Conservation (phyloP, 306 rosid genomes). For the Castanea crenata region DNA sequence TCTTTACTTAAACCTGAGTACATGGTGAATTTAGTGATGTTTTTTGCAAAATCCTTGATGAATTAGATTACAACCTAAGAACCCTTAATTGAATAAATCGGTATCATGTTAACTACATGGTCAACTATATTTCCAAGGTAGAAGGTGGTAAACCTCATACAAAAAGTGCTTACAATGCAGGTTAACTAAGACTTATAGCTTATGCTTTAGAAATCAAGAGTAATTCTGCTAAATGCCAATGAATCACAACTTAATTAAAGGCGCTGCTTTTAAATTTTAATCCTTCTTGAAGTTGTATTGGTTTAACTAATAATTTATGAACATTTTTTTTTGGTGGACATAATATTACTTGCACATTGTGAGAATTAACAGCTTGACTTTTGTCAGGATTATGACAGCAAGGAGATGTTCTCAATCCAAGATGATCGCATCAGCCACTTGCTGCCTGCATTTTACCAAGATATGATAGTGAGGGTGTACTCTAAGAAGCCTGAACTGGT, state of each 20-base stretch:
- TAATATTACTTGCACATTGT: constrained; percentile 1
- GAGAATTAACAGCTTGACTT: constrained; percentile 12
- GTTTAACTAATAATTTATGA: neutral
- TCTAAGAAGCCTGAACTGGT: constrained; percentile 85
- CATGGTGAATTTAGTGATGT: neutral
- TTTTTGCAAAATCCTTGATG: neutral
- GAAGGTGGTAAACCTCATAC: neutral
- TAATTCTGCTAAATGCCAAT: neutral
- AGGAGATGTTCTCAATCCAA: constrained; percentile 49
- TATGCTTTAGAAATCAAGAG: neutral
- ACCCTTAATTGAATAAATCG: neutral
- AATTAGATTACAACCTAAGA: neutral
- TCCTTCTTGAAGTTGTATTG: neutral
- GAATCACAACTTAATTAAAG: neutral
- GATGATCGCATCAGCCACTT: constrained; percentile 72
- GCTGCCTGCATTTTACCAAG: constrained; percentile 72
- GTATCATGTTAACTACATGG: neutral
- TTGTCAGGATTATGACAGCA: constrained; percentile 66
- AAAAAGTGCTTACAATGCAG: neutral
- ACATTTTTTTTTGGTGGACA: neutral
- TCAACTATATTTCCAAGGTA: neutral
- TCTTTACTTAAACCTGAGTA: neutral
- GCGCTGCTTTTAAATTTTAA: neutral
- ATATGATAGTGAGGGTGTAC: constrained; percentile 76
- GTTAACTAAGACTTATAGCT: neutral